Conservation (phyloP, 1,284 basidiomycete genomes). For the Mycena sp. region DNA sequence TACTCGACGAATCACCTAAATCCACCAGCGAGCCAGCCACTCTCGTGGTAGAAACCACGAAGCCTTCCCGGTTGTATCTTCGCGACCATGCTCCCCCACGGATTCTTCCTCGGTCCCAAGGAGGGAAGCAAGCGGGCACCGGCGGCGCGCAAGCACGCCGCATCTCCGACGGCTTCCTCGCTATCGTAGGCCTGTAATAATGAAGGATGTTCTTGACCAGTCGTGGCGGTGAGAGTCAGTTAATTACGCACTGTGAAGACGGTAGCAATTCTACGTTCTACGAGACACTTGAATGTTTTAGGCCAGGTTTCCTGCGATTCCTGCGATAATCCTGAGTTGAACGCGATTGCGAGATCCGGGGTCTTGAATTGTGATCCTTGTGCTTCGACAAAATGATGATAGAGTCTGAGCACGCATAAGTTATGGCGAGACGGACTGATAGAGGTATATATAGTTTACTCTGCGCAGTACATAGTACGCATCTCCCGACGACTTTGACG, state of each 20-base stretch:
- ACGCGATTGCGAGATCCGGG: slow-evolving; percentile 43
- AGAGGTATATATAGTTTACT: neutral
- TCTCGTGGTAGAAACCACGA: slow-evolving; percentile 41
- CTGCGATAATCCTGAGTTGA: slow-evolving; percentile 40
- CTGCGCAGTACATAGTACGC: neutral
- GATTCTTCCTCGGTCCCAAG: slow-evolving; percentile 38
- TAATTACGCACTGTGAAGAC: slow-evolving; percentile 36
- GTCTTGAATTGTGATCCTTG: slow-evolving; percentile 27
- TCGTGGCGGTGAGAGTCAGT: neutral
- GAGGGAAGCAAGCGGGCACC: slow-evolving; percentile 33
- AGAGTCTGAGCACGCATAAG: slow-evolving; percentile 29
- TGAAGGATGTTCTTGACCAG: neutral
- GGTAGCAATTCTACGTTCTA: slow-evolving; percentile 35
- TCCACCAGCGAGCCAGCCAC: slow-evolving; percentile 45
- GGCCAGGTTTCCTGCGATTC: slow-evolving; percentile 34
- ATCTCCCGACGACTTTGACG: neutral
- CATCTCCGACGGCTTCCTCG: slow-evolving; percentile 37
- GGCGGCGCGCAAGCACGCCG: slow-evolving; percentile 27
- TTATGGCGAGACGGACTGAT: neutral
- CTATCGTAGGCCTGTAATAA: slow-evolving; percentile 36
- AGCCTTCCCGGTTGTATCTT: slow-evolving; percentile 37
- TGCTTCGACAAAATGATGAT: slow-evolving; percentile 35
- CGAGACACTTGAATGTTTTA: slow-evolving; percentile 32
- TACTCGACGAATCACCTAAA: too few species aligned
- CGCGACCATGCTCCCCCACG: slow-evolving; percentile 39